Evolutionary conservation across 345 rosid genomes (phyloP), one percentile per base, ranked within the genome.

Genomic region (Psidium guajava): DNA sequence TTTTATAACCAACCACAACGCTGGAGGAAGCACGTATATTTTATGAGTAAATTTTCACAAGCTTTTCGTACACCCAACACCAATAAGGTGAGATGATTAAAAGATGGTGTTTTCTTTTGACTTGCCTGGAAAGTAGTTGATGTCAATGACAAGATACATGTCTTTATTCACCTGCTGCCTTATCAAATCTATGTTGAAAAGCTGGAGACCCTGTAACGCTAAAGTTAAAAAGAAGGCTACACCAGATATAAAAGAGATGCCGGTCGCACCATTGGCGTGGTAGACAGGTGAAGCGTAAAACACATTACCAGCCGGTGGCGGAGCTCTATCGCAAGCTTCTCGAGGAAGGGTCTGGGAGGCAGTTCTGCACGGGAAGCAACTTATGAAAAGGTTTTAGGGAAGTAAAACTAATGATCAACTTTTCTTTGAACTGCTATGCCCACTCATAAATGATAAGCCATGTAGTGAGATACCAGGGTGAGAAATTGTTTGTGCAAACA

Each of bases 61-160:
- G 77, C 77, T 69, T 69, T 32, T 32, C 42, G 13, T 32, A 18
- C 47, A 32, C 77, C 24, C 18, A 69, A 69, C 16, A 2, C 77
- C 47, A 4, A 20, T 14, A 16, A 21, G 8, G 18, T 84, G 20
- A 18, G 44, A 53, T 61, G 58, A 22, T 6, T 20, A 61, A 59
- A 61, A 59, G 75, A 6, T 10, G 56, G 56, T 14, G 22, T 18
- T 40, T n/a, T 20, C 44, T 28, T 58, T 58, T 20, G 61, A 93
- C 96, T 90, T 92, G 88, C 98, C 98, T 84, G 98, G 98, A 88
- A 96, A 96, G 89, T 95, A 96, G 90, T 96, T 96, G 88, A 95
- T 96, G 94, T 96, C 98, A 40, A 96, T 93, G 83, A 95, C 99
- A 85, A 94, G 94, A 90, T 92, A 96, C 83, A 87, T 84, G 50